These are phyloP conservation scores for Ziziphus jujuba DNA, from an alignment of 306 rosid species.

Conservation along the genomic window DNA sequence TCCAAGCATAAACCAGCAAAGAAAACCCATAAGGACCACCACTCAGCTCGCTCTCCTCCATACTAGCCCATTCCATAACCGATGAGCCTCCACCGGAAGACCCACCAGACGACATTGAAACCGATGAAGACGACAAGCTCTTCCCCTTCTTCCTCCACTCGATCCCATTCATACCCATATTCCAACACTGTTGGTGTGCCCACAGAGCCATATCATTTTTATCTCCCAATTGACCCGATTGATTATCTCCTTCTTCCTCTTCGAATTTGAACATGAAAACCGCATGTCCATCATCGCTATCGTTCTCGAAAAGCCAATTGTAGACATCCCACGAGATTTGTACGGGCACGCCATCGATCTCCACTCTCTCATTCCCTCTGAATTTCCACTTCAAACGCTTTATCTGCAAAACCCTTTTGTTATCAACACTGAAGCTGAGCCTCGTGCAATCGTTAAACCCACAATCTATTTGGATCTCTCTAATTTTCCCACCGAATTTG, in stretches of 20 bases:
- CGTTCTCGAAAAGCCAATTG: conserved; percentile 71
- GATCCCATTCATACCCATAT: conserved; percentile 44
- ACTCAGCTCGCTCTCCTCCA: conserved; percentile 71
- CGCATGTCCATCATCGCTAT: conserved; percentile 53
- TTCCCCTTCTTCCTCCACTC: conserved; percentile 66
- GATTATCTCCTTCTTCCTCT: conserved; percentile 36
- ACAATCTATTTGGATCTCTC: conserved; percentile 70
- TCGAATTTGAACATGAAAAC: conserved; percentile 90
- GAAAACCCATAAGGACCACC: conserved; percentile 72
- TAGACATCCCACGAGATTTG: conserved; percentile 94
- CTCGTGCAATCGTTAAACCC: conserved; percentile 38
- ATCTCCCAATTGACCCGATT: conserved; percentile 1
- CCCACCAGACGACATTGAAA: conserved; percentile 70
- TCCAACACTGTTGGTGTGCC: conserved; percentile 54
- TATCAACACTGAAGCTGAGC: conserved; percentile 55
- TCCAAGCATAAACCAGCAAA: conserved; percentile 82
- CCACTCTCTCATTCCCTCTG: conserved; percentile 71
- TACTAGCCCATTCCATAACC: conserved; percentile 79
- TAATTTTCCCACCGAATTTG: conserved; percentile 52
- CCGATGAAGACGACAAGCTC: conserved; percentile 73
- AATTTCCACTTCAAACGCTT: conserved; percentile 80
- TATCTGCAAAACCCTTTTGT: conserved; percentile 46
- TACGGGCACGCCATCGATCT: conserved; percentile 56
- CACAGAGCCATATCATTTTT: conserved; percentile 35
- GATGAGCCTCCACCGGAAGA: conserved; percentile 81